Evolutionary conservation across 495 filamentous ascomycete genomes (phyloP), one percentile per base, ranked within the genome.

Genomic region (Pyrenula aspistea): DNA sequence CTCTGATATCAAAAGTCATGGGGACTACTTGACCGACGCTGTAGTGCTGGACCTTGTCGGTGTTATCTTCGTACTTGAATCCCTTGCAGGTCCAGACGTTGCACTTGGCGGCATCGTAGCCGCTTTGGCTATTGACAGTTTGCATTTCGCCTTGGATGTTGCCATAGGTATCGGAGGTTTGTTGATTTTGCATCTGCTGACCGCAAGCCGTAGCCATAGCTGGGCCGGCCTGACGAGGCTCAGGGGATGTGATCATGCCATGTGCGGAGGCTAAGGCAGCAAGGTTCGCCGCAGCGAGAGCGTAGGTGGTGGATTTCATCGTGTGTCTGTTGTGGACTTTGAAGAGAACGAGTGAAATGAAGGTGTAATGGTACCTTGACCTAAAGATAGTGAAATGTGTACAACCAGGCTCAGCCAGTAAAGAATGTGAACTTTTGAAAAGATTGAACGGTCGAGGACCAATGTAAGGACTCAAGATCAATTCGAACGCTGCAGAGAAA

Each of bases 71-170:
- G 67, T 81, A 87, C 68, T 88, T 81, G 69, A 80, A 80, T 53
- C 86, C 86, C 63, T 82, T 84, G 83, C 86, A 88, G 12, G 85
- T 75, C 71, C 74, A 87, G 52, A 85, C 68, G 67, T 86, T 76
- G 71, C 86, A 88, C 49, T 70, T 71, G 10, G 69, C 70, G 48
- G 73, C 68, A 62, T 84, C 68, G 74, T 81, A 86, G 62, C 80
- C 80, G 54, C 67, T 63, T 66, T 81, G 80, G 56, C 66, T 59
- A n/a, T 65, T 69, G 49, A 73, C 80, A 22, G 78, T 72, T 60
- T 85, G 78, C n/a, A 84, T 71, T 48, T 84, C 73, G 11, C 79
- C 80, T 62, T 88, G 83, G 20, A 87, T 73, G 69, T 88, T 86
- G 53, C 80, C 83, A 56, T 84, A 84, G 67, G 79, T 77, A 75